Conservation (phyloP, 2,329 filamentous ascomycete genomes). For the Cercospora nicotianae region DNA sequence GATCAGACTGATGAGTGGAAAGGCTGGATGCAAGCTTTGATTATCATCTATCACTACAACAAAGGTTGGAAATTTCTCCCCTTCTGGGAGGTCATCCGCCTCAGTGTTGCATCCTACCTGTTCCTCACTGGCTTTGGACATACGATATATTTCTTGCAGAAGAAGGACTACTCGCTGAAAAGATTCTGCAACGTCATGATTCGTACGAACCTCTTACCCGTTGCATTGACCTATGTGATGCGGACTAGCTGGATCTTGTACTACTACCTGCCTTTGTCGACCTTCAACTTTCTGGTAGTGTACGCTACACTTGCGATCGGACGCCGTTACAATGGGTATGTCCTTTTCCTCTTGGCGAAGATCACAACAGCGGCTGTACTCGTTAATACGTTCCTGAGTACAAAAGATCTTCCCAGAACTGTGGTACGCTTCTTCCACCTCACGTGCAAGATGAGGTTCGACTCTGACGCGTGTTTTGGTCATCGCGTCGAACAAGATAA, state of each 20-base stretch:
- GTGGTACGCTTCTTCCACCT: conserved; percentile 42
- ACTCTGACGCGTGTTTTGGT: conserved; percentile 50
- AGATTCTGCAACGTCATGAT: conserved; percentile 56
- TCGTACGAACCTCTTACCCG: conserved; percentile 59
- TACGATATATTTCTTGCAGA: conserved; percentile 58
- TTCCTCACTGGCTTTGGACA: conserved; percentile 65
- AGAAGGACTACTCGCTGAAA: conserved; percentile 57
- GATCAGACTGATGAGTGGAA: conserved; percentile 66
- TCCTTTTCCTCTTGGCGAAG: conserved; percentile 50
- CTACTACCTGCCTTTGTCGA: conserved; percentile 60
- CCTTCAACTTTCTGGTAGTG: conserved; percentile 63
- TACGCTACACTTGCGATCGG: conserved; percentile 53
- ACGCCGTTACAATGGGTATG: conserved; percentile 46
- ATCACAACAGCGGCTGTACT: conserved; percentile 48
- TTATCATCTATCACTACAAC: conserved; percentile 61
- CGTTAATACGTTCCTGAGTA: conserved; percentile 42
- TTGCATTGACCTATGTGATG: conserved; percentile 57
- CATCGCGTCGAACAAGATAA: conserved; percentile 56
- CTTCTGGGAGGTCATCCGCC: conserved; percentile 57
- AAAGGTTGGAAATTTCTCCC: conserved; percentile 52
- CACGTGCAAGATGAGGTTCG: conserved; percentile 53
- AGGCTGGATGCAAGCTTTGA: conserved; percentile 62
- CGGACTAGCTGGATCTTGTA: conserved; percentile 58
- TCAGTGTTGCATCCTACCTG: conserved; percentile 59
- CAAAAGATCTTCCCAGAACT: conserved; percentile 47